Evolutionary conservation across 1,284 basidiomycete genomes (phyloP).

Genomic region (Naganishia liquefaciens): DNA sequence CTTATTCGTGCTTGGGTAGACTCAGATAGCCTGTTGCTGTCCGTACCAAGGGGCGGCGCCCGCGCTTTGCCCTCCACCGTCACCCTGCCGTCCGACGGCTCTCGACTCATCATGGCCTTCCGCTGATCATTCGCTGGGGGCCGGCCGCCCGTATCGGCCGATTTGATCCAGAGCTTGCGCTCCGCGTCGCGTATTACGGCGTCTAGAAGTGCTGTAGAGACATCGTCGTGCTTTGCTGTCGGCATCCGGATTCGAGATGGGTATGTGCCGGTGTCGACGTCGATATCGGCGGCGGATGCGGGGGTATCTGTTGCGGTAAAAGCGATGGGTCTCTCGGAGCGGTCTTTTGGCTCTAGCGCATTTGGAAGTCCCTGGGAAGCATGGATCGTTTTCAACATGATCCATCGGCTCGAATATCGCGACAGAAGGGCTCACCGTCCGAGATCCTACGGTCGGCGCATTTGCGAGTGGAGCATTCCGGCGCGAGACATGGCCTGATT

Average conservation of each 20-base stretch:
- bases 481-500: constrained; percentile 44
- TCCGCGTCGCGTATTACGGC: constrained; percentile 23
- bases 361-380: constrained; percentile 19
- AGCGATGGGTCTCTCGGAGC: background rate
- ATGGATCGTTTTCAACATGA: no score
- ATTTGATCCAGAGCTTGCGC: constrained; percentile 2
- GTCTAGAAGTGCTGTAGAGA: constrained; percentile 1
- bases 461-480: constrained; percentile 4
- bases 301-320: background rate
- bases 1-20: no score
- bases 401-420: background rate
- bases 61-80: background rate
- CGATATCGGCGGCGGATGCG: background rate
- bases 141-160: no score
- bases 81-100: no score
- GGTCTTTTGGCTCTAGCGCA: background rate
- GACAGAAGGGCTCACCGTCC: background rate
- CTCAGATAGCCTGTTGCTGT: background rate
- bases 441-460: constrained; percentile 3
- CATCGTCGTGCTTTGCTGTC: background rate
- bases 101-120: no score
- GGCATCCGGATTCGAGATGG: background rate
- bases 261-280: background rate
- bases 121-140: no score
- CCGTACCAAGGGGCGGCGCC: background rate